These are phyloP conservation scores for Saccharomycopsis guyanensis DNA, from an alignment of 805 yeast species.

Conservation along the genomic window DNA sequence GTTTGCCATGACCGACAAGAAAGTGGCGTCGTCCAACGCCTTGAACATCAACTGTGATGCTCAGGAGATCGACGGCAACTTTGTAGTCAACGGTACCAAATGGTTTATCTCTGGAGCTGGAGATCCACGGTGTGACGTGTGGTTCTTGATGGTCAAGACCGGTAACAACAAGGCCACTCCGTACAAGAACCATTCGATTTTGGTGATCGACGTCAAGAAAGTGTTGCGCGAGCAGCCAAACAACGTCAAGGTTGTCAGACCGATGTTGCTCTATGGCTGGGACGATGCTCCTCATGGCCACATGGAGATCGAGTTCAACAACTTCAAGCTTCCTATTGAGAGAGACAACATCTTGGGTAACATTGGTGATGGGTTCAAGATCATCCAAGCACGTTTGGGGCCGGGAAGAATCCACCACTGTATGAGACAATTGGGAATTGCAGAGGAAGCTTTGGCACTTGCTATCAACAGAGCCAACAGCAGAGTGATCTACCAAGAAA, in stretches of 20 bases:
- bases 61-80: constrained; percentile 22
- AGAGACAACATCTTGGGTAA: constrained; percentile 29
- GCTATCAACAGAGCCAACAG: constrained; percentile 44
- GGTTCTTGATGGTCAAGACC: constrained; percentile 28
- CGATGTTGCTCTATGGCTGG: constrained; percentile 47
- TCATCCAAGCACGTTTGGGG: constrained; percentile 57
- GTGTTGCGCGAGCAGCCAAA: constrained; percentile 39
- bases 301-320: constrained; percentile 46
- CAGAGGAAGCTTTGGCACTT: constrained; percentile 44
- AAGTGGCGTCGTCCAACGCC: constrained; percentile 54
- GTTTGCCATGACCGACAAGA: constrained; percentile 58
- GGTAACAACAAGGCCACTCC: constrained; percentile 25
- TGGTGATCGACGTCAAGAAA: constrained; percentile 44
- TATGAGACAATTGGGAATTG: constrained; percentile 57
- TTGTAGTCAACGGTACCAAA: constrained; percentile 50
- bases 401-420: constrained; percentile 70
- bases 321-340: constrained; percentile 39
- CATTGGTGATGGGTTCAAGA: constrained; percentile 55
- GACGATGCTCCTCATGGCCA: constrained; percentile 74
- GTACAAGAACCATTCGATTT: constrained; percentile 48
- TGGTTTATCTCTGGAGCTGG: constrained; percentile 73
- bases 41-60: constrained; percentile 35
- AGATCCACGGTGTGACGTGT: constrained; percentile 46
- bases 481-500: constrained; percentile 36
- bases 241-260: constrained; percentile 40